Evolutionary conservation across 1,284 basidiomycete species (phyloP), one percentile per base, ranked within the genome.

Genomic region (Takashimella koratensis): DNA sequence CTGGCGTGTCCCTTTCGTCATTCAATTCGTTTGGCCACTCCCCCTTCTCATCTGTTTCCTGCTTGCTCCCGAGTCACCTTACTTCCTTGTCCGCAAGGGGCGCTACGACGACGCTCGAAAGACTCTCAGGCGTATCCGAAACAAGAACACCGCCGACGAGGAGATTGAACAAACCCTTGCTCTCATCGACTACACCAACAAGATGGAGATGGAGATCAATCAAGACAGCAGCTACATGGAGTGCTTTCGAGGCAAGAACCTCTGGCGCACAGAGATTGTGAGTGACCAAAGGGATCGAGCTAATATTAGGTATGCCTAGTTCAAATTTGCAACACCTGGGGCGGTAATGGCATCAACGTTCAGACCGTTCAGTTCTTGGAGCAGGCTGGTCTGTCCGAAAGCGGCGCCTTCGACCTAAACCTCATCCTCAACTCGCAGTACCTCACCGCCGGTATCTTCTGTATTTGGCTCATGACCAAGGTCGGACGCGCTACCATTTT

Each of bases 21-120:
- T 67, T 10, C 67, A 71, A 51, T 64, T 68, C 58, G 62, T 64
- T 30, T 66, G 68, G 63, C 65, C 66, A 13, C 68, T 73, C 3
- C 58, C 66, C 16, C 62, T 69, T 19, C 41, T 66, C 22, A 48
- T 65, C 67, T 76, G 77, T 39, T 56, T 59, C 27, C 24, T 51
- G 41, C 49, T 68, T 16, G 57, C 63, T 5, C 66, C 65, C 23
- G 65, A 63, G 48, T 62, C 57, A 21, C 58, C 60, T 0, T 62
- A 59, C 55, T 60, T 54, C 56, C 58, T 63, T 13, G 58, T 63
- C 16, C 54, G 60, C 40, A 49, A 53, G 46, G 55, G 58, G n/a
- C 58, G 78, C 6, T 54, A 70, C 52, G 79, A 77, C 27, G 79
- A 80, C 3, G 81, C 79, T 21, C 73, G 73, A 55, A 62, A 66